Percentiles rank a stretch among this genome's conserved stretches.
These are phyloP conservation scores for Diplotaxis tenuifolia DNA, from an alignment of 345 rosid genomes.

Conservation along the genomic window DNA sequence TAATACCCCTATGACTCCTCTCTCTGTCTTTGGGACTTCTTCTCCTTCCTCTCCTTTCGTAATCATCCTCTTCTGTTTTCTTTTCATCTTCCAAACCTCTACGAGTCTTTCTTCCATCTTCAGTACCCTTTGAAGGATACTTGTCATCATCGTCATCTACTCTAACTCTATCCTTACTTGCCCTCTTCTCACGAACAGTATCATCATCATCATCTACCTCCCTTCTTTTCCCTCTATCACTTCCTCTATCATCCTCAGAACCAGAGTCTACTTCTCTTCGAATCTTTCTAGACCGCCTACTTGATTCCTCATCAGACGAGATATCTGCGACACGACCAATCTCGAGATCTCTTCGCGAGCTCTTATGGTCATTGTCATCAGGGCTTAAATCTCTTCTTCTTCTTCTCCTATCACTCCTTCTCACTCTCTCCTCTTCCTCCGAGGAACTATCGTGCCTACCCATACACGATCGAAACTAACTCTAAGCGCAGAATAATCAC, in stretches of 20 bases:
- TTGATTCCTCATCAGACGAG: conserved; percentile 30
- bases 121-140: not conserved
- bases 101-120: conserved; percentile 6
- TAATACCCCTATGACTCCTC: conserved; percentile 27
- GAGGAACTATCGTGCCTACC: conserved; percentile 37
- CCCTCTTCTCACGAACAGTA: conserved; percentile 15
- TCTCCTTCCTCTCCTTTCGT: conserved; percentile 1
- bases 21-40: conserved; percentile 23
- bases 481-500: too few species aligned
- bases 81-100: conserved; percentile 13
- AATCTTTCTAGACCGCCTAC: conserved; percentile 8
- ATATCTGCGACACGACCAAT: conserved; percentile 2
- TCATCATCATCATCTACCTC: conserved; percentile 10
- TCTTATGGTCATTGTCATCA: conserved; percentile 18
- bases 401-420: conserved; percentile 23
- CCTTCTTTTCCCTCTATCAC: not conserved
- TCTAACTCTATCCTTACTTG: conserved; percentile 14
- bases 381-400: too few species aligned
- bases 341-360: conserved; percentile 27
- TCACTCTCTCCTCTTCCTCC: conserved; percentile 33
- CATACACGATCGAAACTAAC: too few species aligned
- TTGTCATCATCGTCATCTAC: too few species aligned
- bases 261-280: not conserved
- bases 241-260: conserved; percentile 27
- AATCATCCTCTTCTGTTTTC: not conserved